Percentiles rank a stretch among this genome's conserved stretches.
Evolutionary conservation across 345 rosid genomes (phyloP).

Genomic region (Moringa oleifera): DNA sequence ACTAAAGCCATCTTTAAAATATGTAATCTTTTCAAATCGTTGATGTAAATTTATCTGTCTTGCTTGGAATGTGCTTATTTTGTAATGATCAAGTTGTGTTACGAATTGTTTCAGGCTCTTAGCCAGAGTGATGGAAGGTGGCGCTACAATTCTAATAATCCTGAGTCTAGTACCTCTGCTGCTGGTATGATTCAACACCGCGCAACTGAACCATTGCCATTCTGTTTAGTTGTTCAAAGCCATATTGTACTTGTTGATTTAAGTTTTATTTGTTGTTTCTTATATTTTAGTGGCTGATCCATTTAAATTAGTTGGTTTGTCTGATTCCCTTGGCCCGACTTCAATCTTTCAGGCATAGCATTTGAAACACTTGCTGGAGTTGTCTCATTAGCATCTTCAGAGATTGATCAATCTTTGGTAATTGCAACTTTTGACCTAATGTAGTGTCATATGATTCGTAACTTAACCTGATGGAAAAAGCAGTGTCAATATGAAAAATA

Average conservation of each 20-base stretch:
- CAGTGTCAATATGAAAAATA: too few species aligned
- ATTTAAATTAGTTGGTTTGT: background rate
- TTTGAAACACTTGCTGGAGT: conserved; percentile 86
- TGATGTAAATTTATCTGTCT: background rate
- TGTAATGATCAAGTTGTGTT: conserved; percentile 8
- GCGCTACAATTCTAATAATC: conserved; percentile 73
- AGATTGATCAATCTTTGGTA: conserved; percentile 79
- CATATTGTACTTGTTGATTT: background rate
- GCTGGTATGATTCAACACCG: conserved; percentile 48
- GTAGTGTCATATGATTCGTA: too few species aligned
- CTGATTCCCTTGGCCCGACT: conserved; percentile 6
- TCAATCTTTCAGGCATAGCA: conserved; percentile 62
- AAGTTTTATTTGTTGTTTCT: background rate
- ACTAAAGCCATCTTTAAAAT: background rate
- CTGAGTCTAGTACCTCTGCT: conserved; percentile 82
- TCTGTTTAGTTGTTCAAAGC: background rate
- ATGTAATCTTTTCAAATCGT: background rate
- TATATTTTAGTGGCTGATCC: background rate
- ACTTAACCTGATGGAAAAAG: too few species aligned
- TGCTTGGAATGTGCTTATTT: background rate
- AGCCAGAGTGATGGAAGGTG: conserved; percentile 97
- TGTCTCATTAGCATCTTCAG: conserved; percentile 70
- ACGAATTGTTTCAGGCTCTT: conserved; percentile 53
- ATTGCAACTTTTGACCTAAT: conserved; percentile 14
- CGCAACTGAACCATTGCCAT: background rate